Evolutionary conservation across 495 filamentous ascomycete species (phyloP).

Genomic region (Lophiostoma macrostomum): DNA sequence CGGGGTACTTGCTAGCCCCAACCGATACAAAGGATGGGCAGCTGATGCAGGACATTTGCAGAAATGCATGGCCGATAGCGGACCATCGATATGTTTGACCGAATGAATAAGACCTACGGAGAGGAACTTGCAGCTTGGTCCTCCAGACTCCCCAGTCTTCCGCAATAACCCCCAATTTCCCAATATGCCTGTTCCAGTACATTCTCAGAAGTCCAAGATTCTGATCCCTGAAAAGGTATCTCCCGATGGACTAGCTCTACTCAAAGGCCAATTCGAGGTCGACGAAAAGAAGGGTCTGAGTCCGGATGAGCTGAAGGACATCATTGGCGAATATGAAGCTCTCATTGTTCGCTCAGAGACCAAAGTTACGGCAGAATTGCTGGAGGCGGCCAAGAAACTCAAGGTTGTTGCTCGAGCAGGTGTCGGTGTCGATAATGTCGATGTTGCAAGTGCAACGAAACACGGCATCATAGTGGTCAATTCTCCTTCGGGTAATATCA

Average conservation of each 20-base stretch:
- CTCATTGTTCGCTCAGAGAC: slow-evolving; percentile 72
- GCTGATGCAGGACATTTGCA: slow-evolving; percentile 20
- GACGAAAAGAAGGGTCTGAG: slow-evolving; percentile 57
- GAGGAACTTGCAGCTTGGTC: neutral
- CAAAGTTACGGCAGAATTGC: slow-evolving; percentile 60
- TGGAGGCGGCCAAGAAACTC: slow-evolving; percentile 57
- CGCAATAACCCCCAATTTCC: neutral
- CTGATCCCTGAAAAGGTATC: slow-evolving; percentile 72
- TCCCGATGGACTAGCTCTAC: slow-evolving; percentile 63
- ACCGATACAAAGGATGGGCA: slow-evolving; percentile 5
- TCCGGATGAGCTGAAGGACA: slow-evolving; percentile 52
- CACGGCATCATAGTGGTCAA: slow-evolving; percentile 70
- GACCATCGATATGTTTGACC: slow-evolving; percentile 14
- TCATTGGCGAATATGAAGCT: slow-evolving; percentile 63
- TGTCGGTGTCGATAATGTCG: slow-evolving; percentile 74
- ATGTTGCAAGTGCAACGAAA: slow-evolving; percentile 62
- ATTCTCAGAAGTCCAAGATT: slow-evolving; percentile 50
- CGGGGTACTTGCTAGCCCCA: slow-evolving; percentile 21
- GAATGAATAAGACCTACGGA: neutral
- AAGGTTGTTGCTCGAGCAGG: slow-evolving; percentile 72
- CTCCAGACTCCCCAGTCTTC: neutral
- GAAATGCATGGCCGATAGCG: slow-evolving; percentile 13
- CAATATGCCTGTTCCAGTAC: slow-evolving; percentile 30
- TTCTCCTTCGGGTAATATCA: slow-evolving; percentile 65
- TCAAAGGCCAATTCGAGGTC: slow-evolving; percentile 56